phyloP scores from a whole-genome alignment of 495 filamentous ascomycete species.

The Penicillium pulvis region DNA sequence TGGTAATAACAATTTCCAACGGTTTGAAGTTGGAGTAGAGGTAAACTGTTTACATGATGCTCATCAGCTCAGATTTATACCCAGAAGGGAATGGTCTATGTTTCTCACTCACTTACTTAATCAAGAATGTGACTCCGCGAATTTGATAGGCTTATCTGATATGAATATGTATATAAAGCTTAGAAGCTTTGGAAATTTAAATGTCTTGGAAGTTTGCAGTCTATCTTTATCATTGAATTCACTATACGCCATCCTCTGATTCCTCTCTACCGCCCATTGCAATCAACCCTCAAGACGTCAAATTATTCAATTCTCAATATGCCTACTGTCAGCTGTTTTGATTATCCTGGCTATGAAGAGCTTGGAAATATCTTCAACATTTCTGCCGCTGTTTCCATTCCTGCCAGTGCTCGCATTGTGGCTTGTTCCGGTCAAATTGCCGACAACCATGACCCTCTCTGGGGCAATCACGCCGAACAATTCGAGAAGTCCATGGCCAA shows the following conservation, averaged over 20 bases:
- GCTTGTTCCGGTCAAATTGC: constrained; percentile 9
- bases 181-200: too few relatives aligned
- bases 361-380: constrained; percentile 10
- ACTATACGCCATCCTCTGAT: too few relatives aligned
- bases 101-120: not conserved
- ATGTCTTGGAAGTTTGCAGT: too few relatives aligned
- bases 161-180: not conserved
- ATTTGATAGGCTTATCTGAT: not conserved
- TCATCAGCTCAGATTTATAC: not conserved
- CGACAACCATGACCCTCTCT: constrained; percentile 12
- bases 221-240: too few relatives aligned
- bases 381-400: constrained; percentile 6
- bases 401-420: constrained; percentile 9
- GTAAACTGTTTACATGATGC: not conserved
- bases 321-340: constrained; percentile 2
- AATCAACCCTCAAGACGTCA: too few relatives aligned
- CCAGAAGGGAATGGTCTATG: not conserved
- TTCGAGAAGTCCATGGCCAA: constrained; percentile 18
- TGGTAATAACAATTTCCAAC: too few relatives aligned
- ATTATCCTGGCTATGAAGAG: constrained; percentile 8
- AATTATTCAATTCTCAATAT: not conserved
- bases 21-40: not conserved
- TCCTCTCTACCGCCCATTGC: too few relatives aligned
- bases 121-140: too few relatives aligned
- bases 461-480: constrained; percentile 14